These are phyloP conservation scores for Beauveria asiatica DNA, from an alignment of 2,329 filamentous ascomycete species.

Conservation along the genomic window DNA sequence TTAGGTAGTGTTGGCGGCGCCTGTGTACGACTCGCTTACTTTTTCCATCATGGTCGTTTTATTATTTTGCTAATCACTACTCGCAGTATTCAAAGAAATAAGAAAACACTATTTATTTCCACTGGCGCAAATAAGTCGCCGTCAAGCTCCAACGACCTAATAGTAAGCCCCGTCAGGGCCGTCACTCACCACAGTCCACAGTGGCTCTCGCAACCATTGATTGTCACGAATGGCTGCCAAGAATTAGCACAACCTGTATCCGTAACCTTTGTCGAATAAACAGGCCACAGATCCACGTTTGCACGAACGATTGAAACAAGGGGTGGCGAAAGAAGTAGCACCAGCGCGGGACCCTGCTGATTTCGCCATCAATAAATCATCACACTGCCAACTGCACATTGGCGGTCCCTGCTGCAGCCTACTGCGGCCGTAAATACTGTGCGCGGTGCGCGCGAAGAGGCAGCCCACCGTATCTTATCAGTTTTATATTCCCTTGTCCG, in stretches of 20 bases:
- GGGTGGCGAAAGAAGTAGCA: neutral
- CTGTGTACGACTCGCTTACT: neutral
- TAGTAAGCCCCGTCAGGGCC: too few relatives aligned
- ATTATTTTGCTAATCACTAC: neutral
- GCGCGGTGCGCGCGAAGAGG: neutral
- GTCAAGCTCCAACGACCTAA: too few relatives aligned
- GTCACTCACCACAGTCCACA: neutral
- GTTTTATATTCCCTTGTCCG: neutral
- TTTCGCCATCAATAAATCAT: neutral
- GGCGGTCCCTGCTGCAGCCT: neutral
- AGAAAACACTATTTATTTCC: neutral
- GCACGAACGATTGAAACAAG: neutral
- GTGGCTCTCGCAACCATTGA: neutral
- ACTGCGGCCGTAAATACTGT: neutral
- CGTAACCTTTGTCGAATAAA: neutral
- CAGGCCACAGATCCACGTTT: neutral
- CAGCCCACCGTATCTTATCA: neutral
- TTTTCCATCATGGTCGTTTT: neutral
- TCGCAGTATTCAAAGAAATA: neutral
- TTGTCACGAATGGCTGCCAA: neutral
- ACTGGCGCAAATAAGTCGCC: neutral
- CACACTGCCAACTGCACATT: too few relatives aligned
- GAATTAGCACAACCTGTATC: neutral
- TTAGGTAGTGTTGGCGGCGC: neutral
- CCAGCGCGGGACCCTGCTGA: neutral